A percentile compares a stretch with the other conserved stretches of the same genome.
Conservation (phyloP, 169 alveolate genomes). For the Cytauxzoon felis region DNA sequence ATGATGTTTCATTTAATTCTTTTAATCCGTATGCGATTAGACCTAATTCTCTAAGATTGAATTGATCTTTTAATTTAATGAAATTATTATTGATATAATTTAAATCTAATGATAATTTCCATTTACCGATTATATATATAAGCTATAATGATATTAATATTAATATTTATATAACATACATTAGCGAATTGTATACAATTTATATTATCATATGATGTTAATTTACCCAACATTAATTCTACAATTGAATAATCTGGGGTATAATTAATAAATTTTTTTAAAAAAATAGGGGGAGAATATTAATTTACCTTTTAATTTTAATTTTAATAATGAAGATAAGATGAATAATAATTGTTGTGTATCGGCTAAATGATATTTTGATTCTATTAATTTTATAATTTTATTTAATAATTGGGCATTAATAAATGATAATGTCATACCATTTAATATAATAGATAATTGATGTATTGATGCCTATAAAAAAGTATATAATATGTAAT, state of each 20-base stretch:
- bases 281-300: background rate
- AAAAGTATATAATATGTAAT: background rate
- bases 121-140: conserved; percentile 37
- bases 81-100: background rate
- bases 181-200: conserved; percentile 25
- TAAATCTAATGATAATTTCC: background rate
- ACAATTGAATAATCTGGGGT: background rate
- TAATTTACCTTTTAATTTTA: conserved; percentile 8
- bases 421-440: background rate
- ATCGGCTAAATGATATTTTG: background rate
- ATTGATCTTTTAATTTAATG: background rate
- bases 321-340: conserved; percentile 17
- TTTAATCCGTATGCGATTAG: conserved; percentile 36
- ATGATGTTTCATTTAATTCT: background rate
- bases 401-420: conserved; percentile 4
- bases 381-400: background rate
- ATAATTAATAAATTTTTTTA: background rate
- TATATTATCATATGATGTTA: background rate
- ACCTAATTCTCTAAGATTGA: conserved; percentile 20
- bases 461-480: conserved; percentile 23
- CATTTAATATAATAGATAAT: conserved; percentile 2
- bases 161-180: conserved; percentile 8
- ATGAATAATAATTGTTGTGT: conserved; percentile 35
- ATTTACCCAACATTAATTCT: background rate
- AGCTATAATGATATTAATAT: conserved; percentile 9